Conservation (phyloP, 768 basidiomycete species). For the Russula olivacea region DNA sequence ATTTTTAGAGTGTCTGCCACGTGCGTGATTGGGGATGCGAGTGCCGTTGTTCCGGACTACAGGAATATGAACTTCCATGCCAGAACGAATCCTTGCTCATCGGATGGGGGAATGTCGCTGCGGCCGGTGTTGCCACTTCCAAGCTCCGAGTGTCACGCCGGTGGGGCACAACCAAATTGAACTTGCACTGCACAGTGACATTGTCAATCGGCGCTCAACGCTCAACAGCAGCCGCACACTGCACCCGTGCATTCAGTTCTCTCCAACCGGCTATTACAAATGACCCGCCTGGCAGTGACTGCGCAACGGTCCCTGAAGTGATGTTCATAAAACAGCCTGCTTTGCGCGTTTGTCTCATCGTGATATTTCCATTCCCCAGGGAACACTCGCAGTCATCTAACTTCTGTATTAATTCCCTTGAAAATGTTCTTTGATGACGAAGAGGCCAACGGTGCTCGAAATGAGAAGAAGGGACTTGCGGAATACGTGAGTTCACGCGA, state of each 20-base stretch:
- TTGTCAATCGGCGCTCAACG: too few relatives aligned
- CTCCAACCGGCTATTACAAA: background rate
- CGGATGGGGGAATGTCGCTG: background rate
- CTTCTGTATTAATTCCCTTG: background rate
- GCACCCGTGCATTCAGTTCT: background rate
- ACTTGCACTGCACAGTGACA: too few relatives aligned
- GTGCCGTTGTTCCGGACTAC: too few relatives aligned
- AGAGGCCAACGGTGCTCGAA: background rate
- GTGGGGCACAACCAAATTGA: too few relatives aligned
- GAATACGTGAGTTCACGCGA: conserved; percentile 6
- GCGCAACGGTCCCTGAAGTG: background rate
- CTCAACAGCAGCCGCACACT: background rate
- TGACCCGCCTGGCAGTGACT: background rate
- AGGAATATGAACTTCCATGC: too few relatives aligned
- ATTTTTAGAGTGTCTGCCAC: too few relatives aligned
- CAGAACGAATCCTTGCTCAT: too few relatives aligned
- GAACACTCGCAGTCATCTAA: background rate
- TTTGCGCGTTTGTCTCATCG: background rate
- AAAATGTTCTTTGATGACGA: conserved; percentile 1
- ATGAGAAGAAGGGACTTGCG: background rate
- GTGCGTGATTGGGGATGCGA: too few relatives aligned
- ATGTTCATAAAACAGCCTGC: conserved; percentile 5
- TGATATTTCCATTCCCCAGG: background rate
- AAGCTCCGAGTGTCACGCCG: too few relatives aligned
- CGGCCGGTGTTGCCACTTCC: too few relatives aligned